Percentiles rank a stretch among this genome's conserved stretches.
These are phyloP conservation scores for Lasiosphaeria miniovina DNA, from an alignment of 495 filamentous ascomycete genomes.

Conservation along the genomic window DNA sequence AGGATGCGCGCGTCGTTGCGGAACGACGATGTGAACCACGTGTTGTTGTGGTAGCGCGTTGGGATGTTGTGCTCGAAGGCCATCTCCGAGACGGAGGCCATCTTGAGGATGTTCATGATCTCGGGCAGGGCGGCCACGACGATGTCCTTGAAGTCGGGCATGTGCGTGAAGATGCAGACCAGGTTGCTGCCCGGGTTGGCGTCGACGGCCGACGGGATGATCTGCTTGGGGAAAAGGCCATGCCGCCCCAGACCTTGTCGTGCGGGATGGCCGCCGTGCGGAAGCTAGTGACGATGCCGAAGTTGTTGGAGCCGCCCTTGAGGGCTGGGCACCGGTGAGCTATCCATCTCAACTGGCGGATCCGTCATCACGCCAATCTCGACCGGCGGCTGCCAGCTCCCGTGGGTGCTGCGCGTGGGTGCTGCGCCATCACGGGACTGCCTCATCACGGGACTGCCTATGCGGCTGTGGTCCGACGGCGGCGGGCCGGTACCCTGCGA, in stretches of 20 bases:
- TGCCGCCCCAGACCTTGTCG: conserved; percentile 19
- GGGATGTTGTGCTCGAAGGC: conserved; percentile 16
- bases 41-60: conserved; percentile 8
- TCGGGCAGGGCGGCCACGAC: conserved; percentile 21
- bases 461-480: neutral
- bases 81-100: conserved; percentile 22
- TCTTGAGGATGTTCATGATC: conserved; percentile 20
- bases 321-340: conserved; percentile 51
- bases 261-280: conserved; percentile 14
- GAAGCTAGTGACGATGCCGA: conserved; percentile 60
- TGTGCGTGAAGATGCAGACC: conserved; percentile 15
- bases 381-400: neutral
- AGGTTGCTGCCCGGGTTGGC: conserved; percentile 17
- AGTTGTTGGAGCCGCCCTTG: conserved; percentile 55
- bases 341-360: neutral
- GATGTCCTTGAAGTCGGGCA: conserved; percentile 17
- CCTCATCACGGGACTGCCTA: neutral
- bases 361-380: neutral
- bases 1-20: conserved; percentile 29
- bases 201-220: conserved; percentile 11
- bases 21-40: conserved; percentile 28
- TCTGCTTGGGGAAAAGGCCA: conserved; percentile 10
- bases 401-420: no score
- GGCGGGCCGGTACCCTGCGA: neutral
- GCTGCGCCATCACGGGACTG: no score